Evolutionary conservation across 2,329 filamentous ascomycete species (phyloP).

Genomic region (Xylaria sp.): DNA sequence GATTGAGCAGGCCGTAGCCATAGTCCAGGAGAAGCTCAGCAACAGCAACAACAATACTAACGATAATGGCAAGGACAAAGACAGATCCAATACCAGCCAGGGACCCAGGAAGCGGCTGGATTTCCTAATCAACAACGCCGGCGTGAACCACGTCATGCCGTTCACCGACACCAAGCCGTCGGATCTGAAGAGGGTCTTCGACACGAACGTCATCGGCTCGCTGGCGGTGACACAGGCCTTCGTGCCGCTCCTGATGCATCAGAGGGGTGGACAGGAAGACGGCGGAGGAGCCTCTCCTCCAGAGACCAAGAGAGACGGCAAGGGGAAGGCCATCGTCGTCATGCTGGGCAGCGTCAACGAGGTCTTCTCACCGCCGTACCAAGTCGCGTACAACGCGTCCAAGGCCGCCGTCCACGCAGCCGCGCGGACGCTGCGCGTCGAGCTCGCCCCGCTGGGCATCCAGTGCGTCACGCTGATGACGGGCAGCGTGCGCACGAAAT

Average conservation of each 20-base stretch:
- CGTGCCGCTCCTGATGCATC: constrained; percentile 48
- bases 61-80: no score
- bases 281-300: background rate
- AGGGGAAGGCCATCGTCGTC: constrained; percentile 42
- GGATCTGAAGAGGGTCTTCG: constrained; percentile 40
- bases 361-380: constrained; percentile 48
- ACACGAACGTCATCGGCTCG: constrained; percentile 48
- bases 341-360: constrained; percentile 49
- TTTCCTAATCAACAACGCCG: constrained; percentile 48
- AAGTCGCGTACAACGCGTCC: constrained; percentile 48
- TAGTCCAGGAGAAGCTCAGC: constrained; percentile 22
- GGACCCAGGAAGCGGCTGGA: constrained; percentile 39
- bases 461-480: constrained; percentile 48
- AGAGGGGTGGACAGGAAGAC: no score
- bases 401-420: constrained; percentile 48
- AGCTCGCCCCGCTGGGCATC: constrained; percentile 51
- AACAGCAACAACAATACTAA: background rate
- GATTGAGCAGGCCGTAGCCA: constrained; percentile 40
- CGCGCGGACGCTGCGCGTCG: constrained; percentile 45
- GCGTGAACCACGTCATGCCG: constrained; percentile 42
- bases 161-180: constrained; percentile 41
- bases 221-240: constrained; percentile 51
- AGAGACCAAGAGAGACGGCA: constrained; percentile 16
- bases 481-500: constrained; percentile 47
- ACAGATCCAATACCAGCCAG: background rate